Evolutionary conservation across 225 moss, liverwort and hornwort genomes (phyloP).

Genomic region (Rhytidiadelphus loreus): DNA sequence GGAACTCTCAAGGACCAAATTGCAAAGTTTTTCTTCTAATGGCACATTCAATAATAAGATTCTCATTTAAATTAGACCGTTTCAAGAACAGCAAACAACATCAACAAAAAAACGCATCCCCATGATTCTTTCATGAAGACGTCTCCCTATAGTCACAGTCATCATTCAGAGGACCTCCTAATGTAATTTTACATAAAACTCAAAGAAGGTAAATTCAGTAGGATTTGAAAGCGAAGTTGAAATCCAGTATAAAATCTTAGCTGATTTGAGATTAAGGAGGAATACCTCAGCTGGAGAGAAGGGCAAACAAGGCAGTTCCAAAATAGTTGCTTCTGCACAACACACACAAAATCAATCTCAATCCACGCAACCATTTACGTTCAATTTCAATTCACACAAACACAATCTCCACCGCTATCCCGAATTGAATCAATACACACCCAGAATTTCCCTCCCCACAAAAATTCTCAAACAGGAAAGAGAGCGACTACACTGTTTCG

Average conservation of each 20-base stretch:
- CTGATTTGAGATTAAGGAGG: background rate
- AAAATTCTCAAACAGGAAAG: background rate
- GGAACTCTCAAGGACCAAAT: background rate
- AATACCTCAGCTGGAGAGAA: constrained; percentile 87
- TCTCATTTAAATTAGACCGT: no score
- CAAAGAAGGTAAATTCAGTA: background rate
- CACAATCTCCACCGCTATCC: background rate
- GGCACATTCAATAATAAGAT: background rate
- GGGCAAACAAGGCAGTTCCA: constrained; percentile 84
- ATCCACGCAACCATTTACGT: background rate
- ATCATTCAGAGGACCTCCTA: background rate
- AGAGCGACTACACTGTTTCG: background rate
- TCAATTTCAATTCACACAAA: background rate
- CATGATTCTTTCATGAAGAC: background rate
- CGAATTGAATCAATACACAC: background rate
- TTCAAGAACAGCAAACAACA: background rate
- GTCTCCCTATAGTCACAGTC: background rate
- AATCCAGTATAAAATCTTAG: background rate
- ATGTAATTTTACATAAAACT: background rate
- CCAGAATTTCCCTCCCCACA: background rate
- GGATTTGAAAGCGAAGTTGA: background rate
- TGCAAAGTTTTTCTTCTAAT: background rate
- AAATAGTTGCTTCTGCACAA: constrained; percentile 50
- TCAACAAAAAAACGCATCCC: background rate
- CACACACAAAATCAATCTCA: background rate